Evolutionary conservation across 2,329 filamentous ascomycete species (phyloP), one percentile per base, ranked within the genome.

Genomic region (Aspergillus sp.): DNA sequence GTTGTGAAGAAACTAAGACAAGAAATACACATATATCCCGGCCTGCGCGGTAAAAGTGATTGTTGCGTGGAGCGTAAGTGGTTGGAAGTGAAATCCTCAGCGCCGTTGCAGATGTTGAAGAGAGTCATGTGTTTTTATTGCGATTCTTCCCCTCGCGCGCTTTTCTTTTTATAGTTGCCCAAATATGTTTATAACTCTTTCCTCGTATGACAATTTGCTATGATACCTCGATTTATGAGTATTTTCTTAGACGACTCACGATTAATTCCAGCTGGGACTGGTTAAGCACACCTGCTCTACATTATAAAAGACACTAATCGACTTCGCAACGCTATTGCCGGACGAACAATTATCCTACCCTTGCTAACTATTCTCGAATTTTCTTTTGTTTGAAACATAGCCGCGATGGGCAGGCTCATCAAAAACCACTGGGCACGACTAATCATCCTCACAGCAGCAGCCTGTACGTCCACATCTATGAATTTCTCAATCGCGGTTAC

Each of bases 341-440:
- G 62, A 50, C 57, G 57, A 57, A 59, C 58, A 51, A 44, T 43
- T 30, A 12, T 30, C 27, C 23, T 44, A 19, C 27, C 41, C 19
- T 42, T 30, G 20, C 12, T 43, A 4, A 12, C 4, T 30, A 12
- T 30, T 30, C 25, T 12, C 10, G 25, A 30, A 12, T 4, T 42
- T 42, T 19, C 7, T n/a, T 37, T 38, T 17, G 23, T 38, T 23
- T 22, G n/a, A 51, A 49, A 41, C 35, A 45, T 15, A 17, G 32
- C 33, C 47, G 42, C 55, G 57, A 98, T 98, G 93, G 93, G 93
- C 71, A 93, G 86, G 73, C 84, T 98, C 66, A 97, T 98, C 76
- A 98, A 98, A 80, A 97, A 97, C 76, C 93, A 98, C 77, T 95
- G 89, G 89, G 93, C 90, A 59, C 86, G 93, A 52, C 84, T 98